These are phyloP conservation scores for Cicer chorassanicum DNA, from an alignment of 306 rosid species.

Conservation along the genomic window DNA sequence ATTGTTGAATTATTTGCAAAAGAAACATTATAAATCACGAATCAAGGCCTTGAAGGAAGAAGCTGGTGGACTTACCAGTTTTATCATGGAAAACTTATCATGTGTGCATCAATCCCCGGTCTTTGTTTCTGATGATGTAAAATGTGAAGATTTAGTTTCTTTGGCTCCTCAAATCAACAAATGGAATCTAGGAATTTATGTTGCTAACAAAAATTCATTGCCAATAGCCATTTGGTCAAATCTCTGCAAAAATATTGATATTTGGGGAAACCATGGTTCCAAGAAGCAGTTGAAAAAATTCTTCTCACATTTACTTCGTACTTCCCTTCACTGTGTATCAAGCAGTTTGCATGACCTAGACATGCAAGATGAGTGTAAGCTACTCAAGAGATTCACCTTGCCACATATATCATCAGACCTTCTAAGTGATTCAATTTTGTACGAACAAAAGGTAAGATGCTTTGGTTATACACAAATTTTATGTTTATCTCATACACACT, in stretches of 20 bases:
- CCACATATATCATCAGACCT: constrained; percentile 70
- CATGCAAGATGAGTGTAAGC: constrained; percentile 42
- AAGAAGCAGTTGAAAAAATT: constrained; percentile 71
- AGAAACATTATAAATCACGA: constrained; percentile 52
- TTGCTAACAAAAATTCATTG: constrained; percentile 60
- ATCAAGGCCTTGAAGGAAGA: constrained; percentile 69
- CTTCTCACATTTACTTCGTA: constrained; percentile 62
- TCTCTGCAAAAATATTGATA: constrained; percentile 77
- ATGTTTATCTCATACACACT: neutral
- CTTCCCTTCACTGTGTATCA: constrained; percentile 55
- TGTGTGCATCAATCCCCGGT: constrained; percentile 55
- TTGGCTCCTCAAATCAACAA: constrained; percentile 50
- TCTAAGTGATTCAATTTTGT: constrained; percentile 66
- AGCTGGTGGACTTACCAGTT: constrained; percentile 72
- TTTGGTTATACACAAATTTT: constrained; percentile 14
- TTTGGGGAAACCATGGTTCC: constrained; percentile 79
- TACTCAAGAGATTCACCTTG: constrained; percentile 60
- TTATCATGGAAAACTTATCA: constrained; percentile 69
- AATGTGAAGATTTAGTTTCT: constrained; percentile 47
- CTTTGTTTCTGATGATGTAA: constrained; percentile 45
- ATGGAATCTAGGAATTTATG: constrained; percentile 64
- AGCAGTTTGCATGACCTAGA: constrained; percentile 51
- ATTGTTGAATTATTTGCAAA: constrained; percentile 66
- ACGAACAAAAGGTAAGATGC: constrained; percentile 74
- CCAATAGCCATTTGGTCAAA: constrained; percentile 80